These are phyloP conservation scores for Striga asiatica DNA, from an alignment of 257 asterid species.

Conservation along the genomic window DNA sequence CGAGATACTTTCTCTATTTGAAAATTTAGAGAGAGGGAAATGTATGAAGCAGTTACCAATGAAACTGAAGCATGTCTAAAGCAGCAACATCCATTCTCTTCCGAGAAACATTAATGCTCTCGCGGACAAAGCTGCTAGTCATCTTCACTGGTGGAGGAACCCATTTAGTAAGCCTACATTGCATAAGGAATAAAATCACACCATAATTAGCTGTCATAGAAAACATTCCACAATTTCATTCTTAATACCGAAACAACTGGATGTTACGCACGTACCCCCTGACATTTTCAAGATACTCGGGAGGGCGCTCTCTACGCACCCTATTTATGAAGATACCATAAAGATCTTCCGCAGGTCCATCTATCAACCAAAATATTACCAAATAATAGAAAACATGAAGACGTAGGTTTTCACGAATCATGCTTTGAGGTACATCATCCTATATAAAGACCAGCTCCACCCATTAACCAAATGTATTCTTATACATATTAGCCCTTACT, in stretches of 20 bases:
- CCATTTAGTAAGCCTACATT: conserved; percentile 88
- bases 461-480: not conserved
- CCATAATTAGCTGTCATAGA: not conserved
- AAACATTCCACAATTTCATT: not conserved
- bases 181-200: conserved; percentile 6
- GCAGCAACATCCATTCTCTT: conserved; percentile 91
- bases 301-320: conserved; percentile 93
- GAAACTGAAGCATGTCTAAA: conserved; percentile 98
- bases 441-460: not conserved
- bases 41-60: conserved; percentile 41
- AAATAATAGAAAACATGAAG: conserved; percentile 3
- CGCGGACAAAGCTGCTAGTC: conserved; percentile 68
- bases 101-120: conserved; percentile 67
- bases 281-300: conserved; percentile 73
- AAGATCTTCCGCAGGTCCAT: conserved; percentile 99
- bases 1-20: not conserved
- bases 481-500: not conserved
- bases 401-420: not conserved
- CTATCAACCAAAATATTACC: conserved; percentile 22
- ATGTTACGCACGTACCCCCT: conserved; percentile 53
- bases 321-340: conserved; percentile 82
- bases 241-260: not conserved
- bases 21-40: conserved; percentile 8
- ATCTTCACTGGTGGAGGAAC: conserved; percentile 99
- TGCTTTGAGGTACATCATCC: not conserved